Evolutionary conservation across 768 basidiomycete species (phyloP), one percentile per base, ranked within the genome.

Genomic region (Terana coerulea): DNA sequence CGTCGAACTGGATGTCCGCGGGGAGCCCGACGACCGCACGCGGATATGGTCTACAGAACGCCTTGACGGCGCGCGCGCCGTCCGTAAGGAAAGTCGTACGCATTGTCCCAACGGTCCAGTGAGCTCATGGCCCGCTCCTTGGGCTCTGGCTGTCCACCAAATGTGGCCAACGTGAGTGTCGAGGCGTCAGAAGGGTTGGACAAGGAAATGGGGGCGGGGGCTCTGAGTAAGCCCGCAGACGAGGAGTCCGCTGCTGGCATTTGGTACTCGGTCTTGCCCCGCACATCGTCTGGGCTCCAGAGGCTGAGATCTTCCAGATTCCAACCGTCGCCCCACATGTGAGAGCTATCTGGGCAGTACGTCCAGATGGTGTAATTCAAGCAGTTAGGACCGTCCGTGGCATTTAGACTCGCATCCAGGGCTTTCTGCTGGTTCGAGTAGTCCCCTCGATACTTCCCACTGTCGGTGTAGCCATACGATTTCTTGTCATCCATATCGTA

Each of bases 261-360:
- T 51, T 56, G 46, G 49, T 67, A 65, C 45, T 60, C 59, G 21
- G 60, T 57, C 26, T 54, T 58, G 47, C 47, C 57, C 53, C 63
- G 64, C 54, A 83, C 55, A 64, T 98, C 94, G 57, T 93, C 90
- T 3, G 67, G 58, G 59, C 85, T 86, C 90, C 90, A 98, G 12
- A 98, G 55, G 57, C 89, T 92, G 52, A 98, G 66, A 70, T 98
- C 95, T 70, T 99, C 95, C 69, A 90, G 81, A 66, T 98, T 95
- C 95, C 95, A 99, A 1, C 85, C 85, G 68, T 99, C 95, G 12
- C 95, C 93, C 91, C 90, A 97, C 62, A 80, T 72, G 63, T 98
- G 91, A 22, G 74, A 75, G 62, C 84, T 85, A 59, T 95, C 89
- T 0, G 88, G 73, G 53, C 87, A 86, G 64, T 95, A 97, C 29